Base-by-base conservation (phyloP, 1,284 basidiomycete genomes). In the Sutorius eximius region DNA sequence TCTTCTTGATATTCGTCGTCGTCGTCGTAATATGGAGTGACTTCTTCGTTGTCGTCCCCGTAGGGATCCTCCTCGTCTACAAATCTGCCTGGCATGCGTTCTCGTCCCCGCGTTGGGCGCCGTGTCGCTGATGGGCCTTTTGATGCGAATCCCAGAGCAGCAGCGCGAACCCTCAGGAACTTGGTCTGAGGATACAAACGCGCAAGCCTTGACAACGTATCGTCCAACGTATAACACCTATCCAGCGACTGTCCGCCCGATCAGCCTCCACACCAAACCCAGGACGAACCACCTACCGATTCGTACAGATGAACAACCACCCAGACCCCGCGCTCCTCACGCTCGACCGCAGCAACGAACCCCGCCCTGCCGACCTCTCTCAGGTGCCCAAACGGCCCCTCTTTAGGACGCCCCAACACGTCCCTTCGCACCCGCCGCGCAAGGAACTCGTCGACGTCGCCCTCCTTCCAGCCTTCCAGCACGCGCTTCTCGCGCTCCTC, bases 221-320 rank as follows among this genome's bases (percentile, higher is more conserved):
- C 81, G 66, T 94, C 91, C 20, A 94, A 71, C 4, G 72, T 53
- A 42, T 84, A 83, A 66, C 91, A 94, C 48, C 90, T 77, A 50
- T 89, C 85, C 52, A 92, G 65, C 18, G 85, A 87, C 89, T 91
- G 60, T 27, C 45, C 16, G 37, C n/a, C 24, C 0, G 33, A 55
- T 59, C 57, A 61, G 49, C 38, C 40, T 29, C 44, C 18, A 15
- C 32, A 44, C 27, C 8, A 45, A 27, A 38, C 27, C 43, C 38
- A 37, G 5, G 7, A 24, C 3, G 41, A 45, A 48, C 33, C 15
- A n/a, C 77, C 86, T 61, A 93, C 91, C 41, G 89, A 77, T 63
- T 93, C 89, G 63, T 92, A 94, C 8, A 94, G 76, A 70, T 94
- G 91, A 32, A 94, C 77, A 13, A 93, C 82, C 15, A 94, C 88